Percentiles rank a stretch among this genome's conserved stretches.
phyloP scores from a whole-genome alignment of 345 rosid species.

The Linum lewisii region DNA sequence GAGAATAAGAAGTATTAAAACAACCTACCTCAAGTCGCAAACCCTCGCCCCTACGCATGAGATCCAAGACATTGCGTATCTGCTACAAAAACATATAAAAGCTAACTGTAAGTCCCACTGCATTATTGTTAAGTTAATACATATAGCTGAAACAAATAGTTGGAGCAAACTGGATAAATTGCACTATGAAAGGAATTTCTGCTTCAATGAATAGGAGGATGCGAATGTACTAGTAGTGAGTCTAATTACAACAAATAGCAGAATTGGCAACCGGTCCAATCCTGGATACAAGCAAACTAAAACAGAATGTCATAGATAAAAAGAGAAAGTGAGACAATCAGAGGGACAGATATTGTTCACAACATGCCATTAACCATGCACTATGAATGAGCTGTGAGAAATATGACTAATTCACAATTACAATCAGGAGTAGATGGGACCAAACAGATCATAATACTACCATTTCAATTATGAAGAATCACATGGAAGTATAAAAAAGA shows the following conservation, averaged over 20 bases:
- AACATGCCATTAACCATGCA: background rate
- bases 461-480: too few species aligned
- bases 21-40: conserved; percentile 77
- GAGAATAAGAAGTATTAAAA: conserved; percentile 3
- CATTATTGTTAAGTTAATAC: background rate
- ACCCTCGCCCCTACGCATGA: conserved; percentile 73
- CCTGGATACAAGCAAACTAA: background rate
- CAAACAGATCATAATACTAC: too few species aligned
- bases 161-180: background rate
- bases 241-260: too few species aligned
- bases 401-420: too few species aligned
- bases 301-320: too few species aligned
- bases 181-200: too few species aligned
- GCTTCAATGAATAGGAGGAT: too few species aligned
- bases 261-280: background rate
- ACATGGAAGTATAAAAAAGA: background rate
- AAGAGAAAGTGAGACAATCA: background rate
- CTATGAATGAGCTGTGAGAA: background rate
- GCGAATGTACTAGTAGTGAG: too few species aligned
- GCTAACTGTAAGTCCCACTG: conserved; percentile 14
- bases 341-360: background rate
- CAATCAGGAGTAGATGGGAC: too few species aligned
- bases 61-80: conserved; percentile 71
- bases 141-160: background rate
- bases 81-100: conserved; percentile 23